phyloP scores from a whole-genome alignment of 352 stramenopile species.

The Aphanomyces invadans region DNA sequence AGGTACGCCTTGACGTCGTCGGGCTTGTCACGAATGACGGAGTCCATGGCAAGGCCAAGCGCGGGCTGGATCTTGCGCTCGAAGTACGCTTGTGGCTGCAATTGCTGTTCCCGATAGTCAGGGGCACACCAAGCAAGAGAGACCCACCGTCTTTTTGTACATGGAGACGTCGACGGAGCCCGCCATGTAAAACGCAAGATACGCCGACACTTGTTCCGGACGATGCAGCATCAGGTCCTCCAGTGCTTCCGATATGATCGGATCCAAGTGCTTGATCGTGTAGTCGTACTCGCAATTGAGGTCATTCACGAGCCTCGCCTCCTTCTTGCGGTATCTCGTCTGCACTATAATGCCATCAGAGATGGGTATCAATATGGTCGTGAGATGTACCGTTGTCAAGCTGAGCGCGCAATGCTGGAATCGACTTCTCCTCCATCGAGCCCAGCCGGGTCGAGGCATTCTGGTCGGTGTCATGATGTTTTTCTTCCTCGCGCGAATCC shows the following conservation, averaged over 20 bases:
- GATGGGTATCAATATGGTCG: neutral
- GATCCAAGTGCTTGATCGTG: slow-evolving; percentile 57
- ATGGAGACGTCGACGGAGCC: slow-evolving; percentile 62
- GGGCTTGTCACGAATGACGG: slow-evolving; percentile 52
- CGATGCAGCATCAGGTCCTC: slow-evolving; percentile 68
- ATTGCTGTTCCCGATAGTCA: slow-evolving; percentile 33
- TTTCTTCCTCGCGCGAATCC: no score
- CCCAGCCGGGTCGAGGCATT: neutral
- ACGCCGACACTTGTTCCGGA: slow-evolving; percentile 61
- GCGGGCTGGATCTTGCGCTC: slow-evolving; percentile 70
- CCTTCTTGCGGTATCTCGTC: slow-evolving; percentile 45
- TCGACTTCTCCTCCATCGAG: neutral
- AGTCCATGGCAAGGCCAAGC: slow-evolving; percentile 52
- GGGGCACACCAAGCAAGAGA: neutral
- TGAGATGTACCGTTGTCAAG: slow-evolving; percentile 8
- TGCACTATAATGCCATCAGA: slow-evolving; percentile 36
- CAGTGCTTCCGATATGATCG: slow-evolving; percentile 48
- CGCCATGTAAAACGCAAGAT: slow-evolving; percentile 53
- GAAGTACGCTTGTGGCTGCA: slow-evolving; percentile 61
- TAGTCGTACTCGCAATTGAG: slow-evolving; percentile 63
- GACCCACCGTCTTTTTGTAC: slow-evolving; percentile 60
- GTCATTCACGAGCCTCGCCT: slow-evolving; percentile 39
- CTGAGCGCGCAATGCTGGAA: neutral
- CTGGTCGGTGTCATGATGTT: no score
- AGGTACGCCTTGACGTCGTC: slow-evolving; percentile 43